Conservation (phyloP, 2,329 filamentous ascomycete genomes). For the Raffaelea arxii region DNA sequence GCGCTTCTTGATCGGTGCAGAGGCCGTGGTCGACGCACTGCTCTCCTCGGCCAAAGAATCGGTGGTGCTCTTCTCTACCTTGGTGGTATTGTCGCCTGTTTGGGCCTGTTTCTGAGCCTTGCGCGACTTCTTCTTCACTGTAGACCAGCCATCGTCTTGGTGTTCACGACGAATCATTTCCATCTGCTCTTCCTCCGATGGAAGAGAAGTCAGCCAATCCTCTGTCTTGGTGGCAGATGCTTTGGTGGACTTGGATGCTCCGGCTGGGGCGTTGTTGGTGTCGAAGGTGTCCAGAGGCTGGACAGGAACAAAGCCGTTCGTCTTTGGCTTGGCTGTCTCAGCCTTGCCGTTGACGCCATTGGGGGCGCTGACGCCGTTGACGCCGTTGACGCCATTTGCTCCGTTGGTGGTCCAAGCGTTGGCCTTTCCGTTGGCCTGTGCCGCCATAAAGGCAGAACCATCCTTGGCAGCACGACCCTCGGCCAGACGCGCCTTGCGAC, state of each 20-base stretch:
- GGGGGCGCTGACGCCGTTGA: conserved; percentile 16
- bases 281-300: conserved; percentile 52
- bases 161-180: conserved; percentile 46
- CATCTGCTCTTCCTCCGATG: conserved; percentile 54
- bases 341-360: conserved; percentile 26
- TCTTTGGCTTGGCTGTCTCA: conserved; percentile 19
- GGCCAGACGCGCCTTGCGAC: conserved; percentile 68
- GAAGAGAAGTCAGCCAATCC: conserved; percentile 40
- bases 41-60: too few relatives aligned
- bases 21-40: too few relatives aligned
- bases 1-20: too few relatives aligned
- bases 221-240: conserved; percentile 23
- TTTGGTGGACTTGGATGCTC: conserved; percentile 18
- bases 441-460: conserved; percentile 51
- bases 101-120: conserved; percentile 34
- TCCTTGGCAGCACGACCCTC: conserved; percentile 80
- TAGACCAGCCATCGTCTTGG: conserved; percentile 44
- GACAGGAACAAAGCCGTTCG: conserved; percentile 27
- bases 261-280: conserved; percentile 14
- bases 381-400: conserved; percentile 22
- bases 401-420: conserved; percentile 28
- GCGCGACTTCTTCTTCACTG: conserved; percentile 38
- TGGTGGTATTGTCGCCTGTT: conserved; percentile 15
- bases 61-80: too few relatives aligned
- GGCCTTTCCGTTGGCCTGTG: conserved; percentile 19